A percentile compares a stretch with the other conserved stretches of the same genome.
phyloP scores from a whole-genome alignment of 208 protist genomes.

The Pavlovales sp. region DNA sequence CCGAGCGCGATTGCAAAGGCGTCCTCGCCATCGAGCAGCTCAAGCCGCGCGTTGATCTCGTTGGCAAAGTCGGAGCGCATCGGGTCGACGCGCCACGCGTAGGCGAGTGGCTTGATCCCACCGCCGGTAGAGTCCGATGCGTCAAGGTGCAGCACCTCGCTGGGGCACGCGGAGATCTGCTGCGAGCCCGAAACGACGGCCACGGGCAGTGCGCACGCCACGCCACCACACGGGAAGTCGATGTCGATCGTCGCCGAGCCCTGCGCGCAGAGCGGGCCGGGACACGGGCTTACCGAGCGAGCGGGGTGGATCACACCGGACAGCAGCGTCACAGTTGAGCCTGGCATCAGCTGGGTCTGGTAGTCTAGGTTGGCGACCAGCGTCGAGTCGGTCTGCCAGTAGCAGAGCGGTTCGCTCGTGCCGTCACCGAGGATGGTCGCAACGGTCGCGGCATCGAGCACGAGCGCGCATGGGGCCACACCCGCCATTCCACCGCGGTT shows the following conservation, averaged over 20 bases:
- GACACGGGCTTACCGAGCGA: background rate
- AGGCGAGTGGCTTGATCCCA: background rate
- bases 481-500: constrained; percentile 12
- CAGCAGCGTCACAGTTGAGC: background rate
- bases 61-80: background rate
- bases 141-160: background rate
- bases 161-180: background rate
- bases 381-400: background rate
- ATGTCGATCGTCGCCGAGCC: background rate
- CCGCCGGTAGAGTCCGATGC: background rate
- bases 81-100: background rate
- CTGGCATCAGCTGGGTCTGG: background rate
- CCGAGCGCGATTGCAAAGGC: too few species aligned
- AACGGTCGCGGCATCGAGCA: background rate
- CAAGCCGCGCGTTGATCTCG: background rate
- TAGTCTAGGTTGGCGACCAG: background rate
- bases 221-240: background rate
- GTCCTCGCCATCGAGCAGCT: too few species aligned
- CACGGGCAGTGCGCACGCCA: background rate
- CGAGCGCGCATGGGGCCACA: background rate
- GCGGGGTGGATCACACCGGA: background rate
- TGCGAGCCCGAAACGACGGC: background rate
- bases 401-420: background rate
- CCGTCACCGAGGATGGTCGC: background rate
- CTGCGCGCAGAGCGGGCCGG: background rate